Evolutionary conservation across 371 early-diverging fungal genomes (phyloP).

Genomic region (Mortierella sp.): DNA sequence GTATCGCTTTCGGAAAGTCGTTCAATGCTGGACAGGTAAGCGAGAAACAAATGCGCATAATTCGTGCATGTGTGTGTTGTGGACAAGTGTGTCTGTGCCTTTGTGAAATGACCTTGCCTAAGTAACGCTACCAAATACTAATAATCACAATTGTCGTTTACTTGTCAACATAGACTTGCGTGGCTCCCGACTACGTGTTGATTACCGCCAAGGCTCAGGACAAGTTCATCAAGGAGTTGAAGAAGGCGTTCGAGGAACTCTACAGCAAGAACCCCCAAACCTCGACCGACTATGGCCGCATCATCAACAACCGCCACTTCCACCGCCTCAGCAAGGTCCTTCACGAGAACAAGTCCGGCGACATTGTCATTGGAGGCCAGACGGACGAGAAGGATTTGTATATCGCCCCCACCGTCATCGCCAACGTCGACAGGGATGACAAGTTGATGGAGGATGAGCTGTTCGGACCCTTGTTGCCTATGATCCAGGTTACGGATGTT

Average conservation of each 20-base stretch:
- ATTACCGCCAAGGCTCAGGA: slow-evolving; percentile 66
- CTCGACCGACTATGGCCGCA: slow-evolving; percentile 73
- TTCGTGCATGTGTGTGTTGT: not conserved
- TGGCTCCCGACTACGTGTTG: slow-evolving; percentile 90
- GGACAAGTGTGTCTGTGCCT: not conserved
- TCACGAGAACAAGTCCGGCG: slow-evolving; percentile 63
- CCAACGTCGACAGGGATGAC: slow-evolving; percentile 65
- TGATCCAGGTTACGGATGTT: slow-evolving; percentile 76
- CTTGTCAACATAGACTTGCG: slow-evolving; percentile 74
- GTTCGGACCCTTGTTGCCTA: slow-evolving; percentile 92
- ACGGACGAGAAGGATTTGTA: slow-evolving; percentile 71
- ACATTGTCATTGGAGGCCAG: slow-evolving; percentile 66
- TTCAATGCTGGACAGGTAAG: slow-evolving; percentile 87
- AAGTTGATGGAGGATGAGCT: slow-evolving; percentile 82
- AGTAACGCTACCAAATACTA: not conserved
- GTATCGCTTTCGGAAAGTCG: slow-evolving; percentile 89
- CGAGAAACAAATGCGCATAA: not conserved
- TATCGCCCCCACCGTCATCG: slow-evolving; percentile 77
- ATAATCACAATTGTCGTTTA: not conserved
- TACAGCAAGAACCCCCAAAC: slow-evolving; percentile 68
- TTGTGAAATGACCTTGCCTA: not conserved
- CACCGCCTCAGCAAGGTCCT: slow-evolving; percentile 77
- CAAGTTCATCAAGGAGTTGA: slow-evolving; percentile 66
- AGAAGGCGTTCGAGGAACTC: slow-evolving; percentile 63
- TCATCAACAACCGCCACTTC: slow-evolving; percentile 82